A percentile compares a stretch with the other conserved stretches of the same genome.
Evolutionary conservation across 1,139 yeast genomes (phyloP).

Genomic region (Saccharomycopsis phalli): DNA sequence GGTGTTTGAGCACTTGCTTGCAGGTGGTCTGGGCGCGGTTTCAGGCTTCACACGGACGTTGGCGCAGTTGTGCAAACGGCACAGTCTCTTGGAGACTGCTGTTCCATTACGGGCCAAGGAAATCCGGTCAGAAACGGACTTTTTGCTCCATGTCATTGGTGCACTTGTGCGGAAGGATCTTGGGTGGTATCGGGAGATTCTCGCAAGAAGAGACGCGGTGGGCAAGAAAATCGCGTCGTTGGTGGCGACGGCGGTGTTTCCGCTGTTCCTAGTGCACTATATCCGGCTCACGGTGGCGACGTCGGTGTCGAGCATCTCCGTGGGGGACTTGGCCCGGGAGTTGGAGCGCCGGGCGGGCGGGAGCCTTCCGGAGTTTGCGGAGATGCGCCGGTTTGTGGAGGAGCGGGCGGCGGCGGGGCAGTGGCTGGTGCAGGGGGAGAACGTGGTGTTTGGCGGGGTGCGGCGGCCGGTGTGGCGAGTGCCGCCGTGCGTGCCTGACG

Average conservation of each 20-base stretch:
- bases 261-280: neutral
- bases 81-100: too few relatives aligned
- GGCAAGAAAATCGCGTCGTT: neutral
- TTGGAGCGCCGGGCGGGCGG: conserved; percentile 2
- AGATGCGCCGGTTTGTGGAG: too few relatives aligned
- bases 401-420: too few relatives aligned
- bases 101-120: too few relatives aligned
- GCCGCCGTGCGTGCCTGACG: too few relatives aligned
- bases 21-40: neutral
- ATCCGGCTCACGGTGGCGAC: neutral
- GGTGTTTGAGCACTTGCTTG: neutral
- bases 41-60: too few relatives aligned
- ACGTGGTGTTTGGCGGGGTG: too few relatives aligned
- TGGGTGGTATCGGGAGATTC: neutral
- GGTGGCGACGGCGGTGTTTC: neutral
- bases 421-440: too few relatives aligned
- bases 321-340: conserved; percentile 7
- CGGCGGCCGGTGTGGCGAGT: too few relatives aligned
- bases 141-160: neutral
- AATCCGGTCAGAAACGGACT: neutral
- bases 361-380: too few relatives aligned
- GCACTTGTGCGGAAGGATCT: neutral
- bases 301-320: neutral
- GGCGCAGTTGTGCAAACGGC: too few relatives aligned
- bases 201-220: too few relatives aligned